phyloP scores from a whole-genome alignment of 352 stramenopile species.

The Pythium chondricola region DNA sequence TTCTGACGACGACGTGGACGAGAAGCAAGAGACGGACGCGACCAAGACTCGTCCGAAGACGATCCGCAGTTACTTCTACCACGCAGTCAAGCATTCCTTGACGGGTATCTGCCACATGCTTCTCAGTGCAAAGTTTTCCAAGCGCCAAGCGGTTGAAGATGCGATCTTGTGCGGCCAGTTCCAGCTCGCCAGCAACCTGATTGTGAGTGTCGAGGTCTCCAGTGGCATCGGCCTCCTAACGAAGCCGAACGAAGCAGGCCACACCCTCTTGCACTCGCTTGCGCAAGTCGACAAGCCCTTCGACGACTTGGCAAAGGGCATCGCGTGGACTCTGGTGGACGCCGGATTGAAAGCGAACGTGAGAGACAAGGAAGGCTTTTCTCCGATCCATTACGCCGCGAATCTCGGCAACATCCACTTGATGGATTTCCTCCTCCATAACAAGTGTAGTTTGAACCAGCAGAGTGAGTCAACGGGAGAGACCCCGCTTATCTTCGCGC shows the following conservation, averaged over 20 bases:
- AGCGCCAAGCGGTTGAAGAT: conserved; percentile 70
- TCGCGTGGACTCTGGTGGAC: conserved; percentile 69
- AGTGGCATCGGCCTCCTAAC: conserved; percentile 31
- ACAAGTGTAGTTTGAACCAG: conserved; percentile 37
- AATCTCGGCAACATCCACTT: conserved; percentile 43
- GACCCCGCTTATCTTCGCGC: conserved; percentile 41
- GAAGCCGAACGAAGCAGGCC: conserved; percentile 31
- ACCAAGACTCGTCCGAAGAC: conserved; percentile 17
- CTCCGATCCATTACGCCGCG: conserved; percentile 55
- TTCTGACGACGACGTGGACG: conserved; percentile 1
- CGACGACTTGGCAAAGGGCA: conserved; percentile 37
- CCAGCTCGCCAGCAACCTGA: conserved; percentile 62
- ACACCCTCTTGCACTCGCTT: conserved; percentile 61
- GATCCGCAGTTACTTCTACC: conserved; percentile 70
- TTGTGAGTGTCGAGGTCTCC: conserved; percentile 46
- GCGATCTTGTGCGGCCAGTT: conserved; percentile 62
- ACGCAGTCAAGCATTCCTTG: conserved; percentile 60
- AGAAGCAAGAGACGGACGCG: not conserved
- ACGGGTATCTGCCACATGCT: conserved; percentile 78
- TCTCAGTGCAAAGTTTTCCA: conserved; percentile 62
- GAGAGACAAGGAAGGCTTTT: conserved; percentile 31
- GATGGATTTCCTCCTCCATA: conserved; percentile 71
- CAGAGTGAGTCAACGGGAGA: conserved; percentile 33
- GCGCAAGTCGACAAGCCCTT: conserved; percentile 52
- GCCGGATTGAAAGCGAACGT: conserved; percentile 26